phyloP scores from a whole-genome alignment of 495 filamentous ascomycete genomes.

The Poronia punctata region DNA sequence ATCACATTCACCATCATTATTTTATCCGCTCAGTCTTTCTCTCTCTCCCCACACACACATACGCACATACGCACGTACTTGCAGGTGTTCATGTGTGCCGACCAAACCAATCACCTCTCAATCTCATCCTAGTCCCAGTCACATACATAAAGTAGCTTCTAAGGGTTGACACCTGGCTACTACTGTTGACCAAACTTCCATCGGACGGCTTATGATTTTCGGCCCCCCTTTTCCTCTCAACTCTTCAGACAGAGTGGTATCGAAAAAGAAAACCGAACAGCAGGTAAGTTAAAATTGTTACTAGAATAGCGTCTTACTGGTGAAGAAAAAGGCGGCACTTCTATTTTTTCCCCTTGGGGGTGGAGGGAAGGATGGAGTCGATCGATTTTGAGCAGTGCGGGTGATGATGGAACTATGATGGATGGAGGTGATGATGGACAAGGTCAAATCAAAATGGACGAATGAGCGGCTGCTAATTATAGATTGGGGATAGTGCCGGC shows the following conservation, averaged over 20 bases:
- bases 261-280: too few species aligned
- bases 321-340: too few species aligned
- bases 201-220: too few species aligned
- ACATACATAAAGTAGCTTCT: constrained; percentile 1
- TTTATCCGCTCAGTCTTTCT: not conserved
- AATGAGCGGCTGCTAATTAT: constrained; percentile 15
- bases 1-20: not conserved
- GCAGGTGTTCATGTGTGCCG: constrained; percentile 8
- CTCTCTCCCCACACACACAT: constrained; percentile 8
- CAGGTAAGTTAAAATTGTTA: too few species aligned
- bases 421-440: not conserved
- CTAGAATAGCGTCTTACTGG: too few species aligned
- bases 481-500: constrained; percentile 15
- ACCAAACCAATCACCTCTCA: constrained; percentile 9
- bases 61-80: constrained; percentile 1
- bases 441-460: not conserved
- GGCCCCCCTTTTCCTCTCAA: too few species aligned
- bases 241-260: too few species aligned
- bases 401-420: not conserved
- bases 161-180: not conserved
- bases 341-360: too few species aligned
- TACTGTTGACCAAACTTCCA: too few species aligned
- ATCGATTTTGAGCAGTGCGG: not conserved
- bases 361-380: not conserved
- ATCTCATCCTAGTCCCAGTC: not conserved